These are phyloP conservation scores for Oxalis stricta DNA, from an alignment of 441 rosid genomes.

Conservation along the genomic window DNA sequence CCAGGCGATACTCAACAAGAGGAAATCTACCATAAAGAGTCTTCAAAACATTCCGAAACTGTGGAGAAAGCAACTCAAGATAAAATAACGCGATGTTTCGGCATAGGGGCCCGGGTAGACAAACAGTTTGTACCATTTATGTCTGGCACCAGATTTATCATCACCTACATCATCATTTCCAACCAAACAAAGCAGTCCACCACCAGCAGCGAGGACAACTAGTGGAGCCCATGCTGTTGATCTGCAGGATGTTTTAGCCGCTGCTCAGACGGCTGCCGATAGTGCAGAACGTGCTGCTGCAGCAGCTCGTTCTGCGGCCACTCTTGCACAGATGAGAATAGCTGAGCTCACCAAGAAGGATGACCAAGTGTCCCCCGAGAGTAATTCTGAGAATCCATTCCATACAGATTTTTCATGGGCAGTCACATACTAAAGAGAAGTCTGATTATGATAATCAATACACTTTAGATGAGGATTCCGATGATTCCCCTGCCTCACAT, in stretches of 20 bases:
- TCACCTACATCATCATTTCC: constrained; percentile 20
- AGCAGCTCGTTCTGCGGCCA: constrained; percentile 88
- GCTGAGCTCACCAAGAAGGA: constrained; percentile 53
- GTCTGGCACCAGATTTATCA: constrained; percentile 42
- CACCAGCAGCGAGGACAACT: constrained; percentile 24
- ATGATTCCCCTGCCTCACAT: constrained; percentile 4
- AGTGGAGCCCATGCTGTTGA: constrained; percentile 34
- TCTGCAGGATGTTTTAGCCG: constrained; percentile 73
- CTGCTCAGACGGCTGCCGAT: constrained; percentile 88
- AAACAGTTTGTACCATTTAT: constrained; percentile 56
- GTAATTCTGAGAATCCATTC: constrained; percentile 52
- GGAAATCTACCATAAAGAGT: constrained; percentile 21
- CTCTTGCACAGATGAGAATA: constrained; percentile 83
- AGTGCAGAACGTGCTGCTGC: constrained; percentile 85
- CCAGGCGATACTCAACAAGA: constrained; percentile 12
- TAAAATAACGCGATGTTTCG: constrained; percentile 11
- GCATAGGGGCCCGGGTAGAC: constrained; percentile 25
- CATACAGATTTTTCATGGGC: constrained; percentile 21
- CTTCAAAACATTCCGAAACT: constrained; percentile 17
- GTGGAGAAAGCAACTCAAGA: constrained; percentile 16
- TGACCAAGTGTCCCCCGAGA: constrained; percentile 24
- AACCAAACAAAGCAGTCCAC: constrained; percentile 18
- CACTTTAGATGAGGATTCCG: constrained; percentile 26
- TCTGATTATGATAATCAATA: constrained; percentile 28
- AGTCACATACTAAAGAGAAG: constrained; percentile 16